Evolutionary conservation across 2,329 filamentous ascomycete species (phyloP).

Genomic region (Hysterium pulicare): DNA sequence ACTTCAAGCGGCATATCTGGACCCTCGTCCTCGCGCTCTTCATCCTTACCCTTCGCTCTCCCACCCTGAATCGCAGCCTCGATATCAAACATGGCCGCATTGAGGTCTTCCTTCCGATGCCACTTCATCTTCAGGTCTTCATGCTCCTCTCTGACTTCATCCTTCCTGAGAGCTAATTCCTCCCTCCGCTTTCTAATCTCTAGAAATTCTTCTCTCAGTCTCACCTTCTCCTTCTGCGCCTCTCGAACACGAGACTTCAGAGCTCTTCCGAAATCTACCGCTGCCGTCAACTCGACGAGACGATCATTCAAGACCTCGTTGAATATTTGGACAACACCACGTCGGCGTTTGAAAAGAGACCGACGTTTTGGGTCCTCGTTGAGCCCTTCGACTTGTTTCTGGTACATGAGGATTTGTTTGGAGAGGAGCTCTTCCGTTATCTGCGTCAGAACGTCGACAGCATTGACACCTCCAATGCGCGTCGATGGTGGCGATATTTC

Average conservation of each 20-base stretch:
- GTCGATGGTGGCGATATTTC: no score
- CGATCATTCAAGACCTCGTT: conserved; percentile 47
- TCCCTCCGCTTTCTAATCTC: conserved; percentile 48
- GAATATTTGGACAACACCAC: conserved; percentile 48
- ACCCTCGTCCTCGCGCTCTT: conserved; percentile 31
- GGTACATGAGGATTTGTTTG: conserved; percentile 34
- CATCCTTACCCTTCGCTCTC: conserved; percentile 24
- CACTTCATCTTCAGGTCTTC: conserved; percentile 20
- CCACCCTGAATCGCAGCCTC: conserved; percentile 35
- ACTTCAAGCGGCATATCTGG: conserved; percentile 30
- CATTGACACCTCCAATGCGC: conserved; percentile 41
- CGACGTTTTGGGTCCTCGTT: conserved; percentile 39
- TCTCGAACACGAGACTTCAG: conserved; percentile 45
- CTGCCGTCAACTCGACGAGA: conserved; percentile 51
- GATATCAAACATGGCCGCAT: conserved; percentile 32
- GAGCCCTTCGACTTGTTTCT: conserved; percentile 37
- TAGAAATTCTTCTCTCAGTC: conserved; percentile 47
- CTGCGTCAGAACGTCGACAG: conserved; percentile 51
- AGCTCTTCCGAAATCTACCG: conserved; percentile 49
- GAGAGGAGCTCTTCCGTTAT: conserved; percentile 50
- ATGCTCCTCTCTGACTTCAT: conserved; percentile 42
- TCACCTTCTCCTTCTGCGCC: conserved; percentile 44
- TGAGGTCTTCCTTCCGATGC: conserved; percentile 25
- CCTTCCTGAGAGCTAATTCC: conserved; percentile 48
- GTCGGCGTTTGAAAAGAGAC: conserved; percentile 42